Base-by-base conservation (phyloP, 495 filamentous ascomycete species). In the Aspergillus ostianus region DNA sequence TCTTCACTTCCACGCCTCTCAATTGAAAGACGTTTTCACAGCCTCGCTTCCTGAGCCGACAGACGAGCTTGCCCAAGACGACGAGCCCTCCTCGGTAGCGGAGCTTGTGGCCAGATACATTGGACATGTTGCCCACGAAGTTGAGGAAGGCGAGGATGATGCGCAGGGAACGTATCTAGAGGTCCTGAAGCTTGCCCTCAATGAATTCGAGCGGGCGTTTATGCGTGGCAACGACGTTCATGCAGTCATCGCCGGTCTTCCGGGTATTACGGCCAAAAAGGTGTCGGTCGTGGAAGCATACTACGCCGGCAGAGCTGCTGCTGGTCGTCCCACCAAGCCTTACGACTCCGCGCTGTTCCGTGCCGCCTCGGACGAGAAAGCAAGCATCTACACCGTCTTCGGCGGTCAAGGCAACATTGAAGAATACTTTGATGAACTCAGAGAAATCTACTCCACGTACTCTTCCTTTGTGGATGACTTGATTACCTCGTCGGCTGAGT, bases 391-490 rank as follows among this genome's bases (percentile, higher is more conserved):
- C 78, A 90, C 86, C 52, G 90, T 99, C 58, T 97, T 97, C 62
- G 95, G 95, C 49, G 95, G 95, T n/a, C 95, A 99, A 71, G 95
- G 95, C 55, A 99, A 98, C 72, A 97, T 98, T 59, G 92, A 98
- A 72, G 95, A 98, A 73, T 99, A 98, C 75, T 99, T 98, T 69
- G 93, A 97, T 56, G 95, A 99, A 76, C 83, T 99, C 46, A 86
- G 93, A 44, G 88, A 93, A 72, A 81, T 98, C 32, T 95, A 93
- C 78, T 84, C 81, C 50, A 95, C 91, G 15, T 99, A 99, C 73
- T 87, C 90, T 2, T 89, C 90, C 2, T 91, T 98, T 55, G 85
- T 98, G 5, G 90, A 92, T 57, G 89, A 94, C 47, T 82, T 97
- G 49, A 83, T 99, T 65, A 76, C 77, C 32, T 82, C 86, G 21